These are phyloP conservation scores for Pythium biforme DNA, from an alignment of 352 stramenopile species.

Conservation along the genomic window DNA sequence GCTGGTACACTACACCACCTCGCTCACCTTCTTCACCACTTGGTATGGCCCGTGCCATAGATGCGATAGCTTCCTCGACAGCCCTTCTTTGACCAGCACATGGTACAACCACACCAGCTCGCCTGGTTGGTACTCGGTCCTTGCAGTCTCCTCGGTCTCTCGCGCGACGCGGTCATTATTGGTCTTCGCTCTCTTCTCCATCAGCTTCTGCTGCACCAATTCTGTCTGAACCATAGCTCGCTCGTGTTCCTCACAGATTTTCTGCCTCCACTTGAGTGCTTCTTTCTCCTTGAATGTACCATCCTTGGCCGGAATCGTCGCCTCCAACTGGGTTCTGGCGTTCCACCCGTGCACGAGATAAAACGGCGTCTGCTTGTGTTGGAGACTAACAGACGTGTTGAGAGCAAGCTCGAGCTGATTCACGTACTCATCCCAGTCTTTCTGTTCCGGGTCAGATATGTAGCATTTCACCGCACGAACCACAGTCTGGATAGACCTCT, in stretches of 20 bases:
- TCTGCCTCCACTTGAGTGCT: neutral
- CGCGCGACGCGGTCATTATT: constrained; percentile 1
- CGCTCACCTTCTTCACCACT: constrained; percentile 8
- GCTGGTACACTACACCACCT: constrained; percentile 7
- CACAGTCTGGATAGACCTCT: constrained; percentile 22
- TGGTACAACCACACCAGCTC: constrained; percentile 20
- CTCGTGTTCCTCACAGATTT: constrained; percentile 2
- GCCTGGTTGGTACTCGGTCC: constrained; percentile 4
- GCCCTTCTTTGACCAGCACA: constrained; percentile 10
- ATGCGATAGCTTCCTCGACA: constrained; percentile 14
- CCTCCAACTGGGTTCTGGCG: constrained; percentile 1
- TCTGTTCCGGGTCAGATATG: constrained; percentile 2
- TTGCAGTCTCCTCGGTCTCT: neutral
- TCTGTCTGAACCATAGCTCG: constrained; percentile 1
- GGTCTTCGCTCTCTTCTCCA: neutral
- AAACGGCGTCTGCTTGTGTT: neutral
- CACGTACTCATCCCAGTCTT: neutral
- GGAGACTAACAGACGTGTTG: neutral
- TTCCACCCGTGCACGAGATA: constrained; percentile 17
- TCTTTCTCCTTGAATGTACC: neutral
- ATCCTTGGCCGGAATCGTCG: constrained; percentile 3
- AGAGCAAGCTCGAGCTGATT: neutral
- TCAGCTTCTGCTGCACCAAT: constrained; percentile 17
- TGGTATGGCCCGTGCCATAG: constrained; percentile 17
- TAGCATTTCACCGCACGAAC: constrained; percentile 20